A percentile compares a stretch with the other conserved stretches of the same genome.
phyloP scores from a whole-genome alignment of 768 basidiomycete species.

The Xerocomellus dryophilus region DNA sequence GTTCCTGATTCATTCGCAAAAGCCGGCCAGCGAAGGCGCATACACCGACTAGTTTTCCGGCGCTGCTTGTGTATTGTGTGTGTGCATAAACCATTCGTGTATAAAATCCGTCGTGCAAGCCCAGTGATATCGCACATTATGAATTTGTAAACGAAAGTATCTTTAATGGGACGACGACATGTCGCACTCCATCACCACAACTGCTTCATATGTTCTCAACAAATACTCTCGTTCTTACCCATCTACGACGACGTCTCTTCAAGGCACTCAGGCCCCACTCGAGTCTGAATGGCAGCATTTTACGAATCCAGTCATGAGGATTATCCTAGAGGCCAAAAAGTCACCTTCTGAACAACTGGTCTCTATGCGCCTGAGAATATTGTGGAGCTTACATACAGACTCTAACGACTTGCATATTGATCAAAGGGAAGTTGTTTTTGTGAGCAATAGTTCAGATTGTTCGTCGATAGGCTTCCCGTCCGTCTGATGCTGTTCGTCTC shows the following conservation, averaged over 20 bases:
- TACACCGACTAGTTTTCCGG: conserved; percentile 62
- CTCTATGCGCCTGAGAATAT: conserved; percentile 61
- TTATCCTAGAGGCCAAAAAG: conserved; percentile 60
- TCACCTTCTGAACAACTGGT: conserved; percentile 48
- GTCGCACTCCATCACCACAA: conserved; percentile 48
- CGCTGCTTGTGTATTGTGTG: not conserved
- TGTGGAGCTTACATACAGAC: conserved; percentile 54
- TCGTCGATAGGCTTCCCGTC: not conserved
- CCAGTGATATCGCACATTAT: not conserved
- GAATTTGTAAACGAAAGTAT: not conserved
- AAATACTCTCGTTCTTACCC: conserved; percentile 73
- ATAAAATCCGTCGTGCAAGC: not conserved
- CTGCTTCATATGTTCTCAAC: conserved; percentile 51
- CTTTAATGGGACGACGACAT: no score
- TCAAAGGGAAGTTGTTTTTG: conserved; percentile 62
- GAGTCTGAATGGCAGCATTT: conserved; percentile 75
- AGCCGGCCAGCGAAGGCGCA: conserved; percentile 82
- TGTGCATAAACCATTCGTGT: conserved; percentile 1
- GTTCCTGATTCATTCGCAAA: conserved; percentile 9
- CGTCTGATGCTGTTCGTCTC: conserved; percentile 3
- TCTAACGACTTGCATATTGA: conserved; percentile 38
- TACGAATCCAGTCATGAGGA: conserved; percentile 61
- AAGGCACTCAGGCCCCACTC: conserved; percentile 18
- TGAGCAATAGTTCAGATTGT: conserved; percentile 35
- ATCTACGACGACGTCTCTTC: conserved; percentile 7